Evolutionary conservation across 2,329 filamentous ascomycete species (phyloP).

Genomic region (Sclerotinia borealis): DNA sequence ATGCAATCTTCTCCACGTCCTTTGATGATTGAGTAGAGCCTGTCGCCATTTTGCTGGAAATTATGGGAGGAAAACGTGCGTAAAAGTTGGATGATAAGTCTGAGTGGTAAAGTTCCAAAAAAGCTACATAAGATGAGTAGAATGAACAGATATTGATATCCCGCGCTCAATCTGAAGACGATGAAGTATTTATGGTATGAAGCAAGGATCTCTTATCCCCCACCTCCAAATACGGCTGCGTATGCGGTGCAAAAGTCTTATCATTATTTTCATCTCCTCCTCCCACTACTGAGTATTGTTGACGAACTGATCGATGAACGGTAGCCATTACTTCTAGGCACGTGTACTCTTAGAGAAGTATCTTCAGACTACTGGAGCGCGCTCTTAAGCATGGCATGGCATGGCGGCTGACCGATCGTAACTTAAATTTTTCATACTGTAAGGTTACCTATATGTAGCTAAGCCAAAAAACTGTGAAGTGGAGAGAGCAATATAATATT

Average conservation of each 20-base stretch:
- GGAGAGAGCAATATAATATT: background rate
- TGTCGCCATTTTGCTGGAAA: background rate
- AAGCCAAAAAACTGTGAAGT: too few relatives aligned
- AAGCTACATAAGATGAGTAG: background rate
- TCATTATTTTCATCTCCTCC: background rate
- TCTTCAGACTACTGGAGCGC: too few relatives aligned
- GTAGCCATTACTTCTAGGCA: background rate
- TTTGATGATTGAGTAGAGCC: background rate
- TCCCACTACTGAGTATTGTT: too few relatives aligned
- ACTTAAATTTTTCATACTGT: too few relatives aligned
- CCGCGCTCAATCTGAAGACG: background rate
- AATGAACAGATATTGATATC: background rate
- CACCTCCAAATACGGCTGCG: background rate
- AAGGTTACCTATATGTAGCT: too few relatives aligned
- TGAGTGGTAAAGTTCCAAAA: background rate
- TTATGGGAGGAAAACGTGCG: background rate
- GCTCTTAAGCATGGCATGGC: too few relatives aligned
- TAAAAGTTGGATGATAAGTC: background rate
- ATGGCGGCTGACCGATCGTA: too few relatives aligned
- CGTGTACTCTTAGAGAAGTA: background rate
- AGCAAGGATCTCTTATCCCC: background rate
- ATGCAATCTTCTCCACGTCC: constrained; percentile 14
- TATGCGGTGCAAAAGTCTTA: background rate
- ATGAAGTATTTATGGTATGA: background rate
- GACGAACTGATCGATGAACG: background rate